These are phyloP conservation scores for Handroanthus guayacan DNA, from an alignment of 257 asterid genomes.

Conservation along the genomic window DNA sequence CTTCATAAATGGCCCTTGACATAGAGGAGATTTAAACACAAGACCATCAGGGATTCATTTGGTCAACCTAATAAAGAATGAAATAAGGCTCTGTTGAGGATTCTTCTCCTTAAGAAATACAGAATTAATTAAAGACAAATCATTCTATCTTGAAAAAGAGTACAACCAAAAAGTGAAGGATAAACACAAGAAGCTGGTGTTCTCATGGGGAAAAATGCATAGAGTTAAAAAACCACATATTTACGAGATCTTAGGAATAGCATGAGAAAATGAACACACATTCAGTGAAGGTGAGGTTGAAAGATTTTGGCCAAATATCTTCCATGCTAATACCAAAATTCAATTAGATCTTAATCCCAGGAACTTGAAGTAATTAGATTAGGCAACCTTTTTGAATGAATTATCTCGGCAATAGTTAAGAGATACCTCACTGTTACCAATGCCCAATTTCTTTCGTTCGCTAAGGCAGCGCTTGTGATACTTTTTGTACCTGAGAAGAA, in stretches of 20 bases:
- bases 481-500: conserved; percentile 72
- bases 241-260: not conserved
- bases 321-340: conserved; percentile 10
- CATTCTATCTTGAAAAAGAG: not conserved
- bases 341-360: not conserved
- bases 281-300: conserved; percentile 1
- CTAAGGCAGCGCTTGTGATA: conserved; percentile 76
- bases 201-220: not conserved
- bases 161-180: not conserved
- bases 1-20: not conserved
- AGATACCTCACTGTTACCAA: conserved; percentile 87
- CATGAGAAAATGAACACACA: not conserved
- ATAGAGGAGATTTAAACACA: not conserved
- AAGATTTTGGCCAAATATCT: conserved; percentile 20
- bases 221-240: not conserved
- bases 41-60: not conserved
- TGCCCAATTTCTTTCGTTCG: conserved; percentile 81
- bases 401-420: not conserved
- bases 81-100: not conserved
- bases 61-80: not conserved
- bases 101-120: not conserved
- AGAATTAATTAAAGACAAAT: not conserved
- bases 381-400: conserved; percentile 4
- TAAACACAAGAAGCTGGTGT: not conserved
- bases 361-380: conserved; percentile 12